Conservation (phyloP, 1,284 basidiomycete species). For the Pterulicium gracile region DNA sequence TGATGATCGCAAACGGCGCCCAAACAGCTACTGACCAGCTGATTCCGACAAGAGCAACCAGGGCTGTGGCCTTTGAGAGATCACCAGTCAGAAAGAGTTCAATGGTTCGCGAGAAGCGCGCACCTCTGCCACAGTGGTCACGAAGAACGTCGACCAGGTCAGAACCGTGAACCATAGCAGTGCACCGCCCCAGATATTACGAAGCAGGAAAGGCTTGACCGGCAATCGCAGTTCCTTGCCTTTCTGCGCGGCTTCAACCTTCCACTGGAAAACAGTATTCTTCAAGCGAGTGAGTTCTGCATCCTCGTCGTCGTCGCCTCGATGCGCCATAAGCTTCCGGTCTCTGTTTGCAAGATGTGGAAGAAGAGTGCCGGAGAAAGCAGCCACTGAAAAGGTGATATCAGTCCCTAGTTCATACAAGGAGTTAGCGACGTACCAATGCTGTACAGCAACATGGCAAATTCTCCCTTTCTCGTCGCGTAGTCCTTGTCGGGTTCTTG, state of each 20-base stretch:
- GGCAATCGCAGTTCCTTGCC: constrained; percentile 70
- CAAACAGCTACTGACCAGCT: constrained; percentile 95
- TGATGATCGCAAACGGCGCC: constrained; percentile 86
- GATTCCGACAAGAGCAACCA: constrained; percentile 80
- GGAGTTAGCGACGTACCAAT: too few species aligned
- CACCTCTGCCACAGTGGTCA: constrained; percentile 64
- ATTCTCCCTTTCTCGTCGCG: constrained; percentile 80
- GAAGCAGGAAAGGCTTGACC: constrained; percentile 77
- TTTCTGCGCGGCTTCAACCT: constrained; percentile 63
- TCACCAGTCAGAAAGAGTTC: constrained; percentile 5
- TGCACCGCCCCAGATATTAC: constrained; percentile 88
- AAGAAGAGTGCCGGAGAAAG: constrained; percentile 72
- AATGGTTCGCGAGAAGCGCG: constrained; percentile 10
- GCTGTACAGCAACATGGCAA: constrained; percentile 87
- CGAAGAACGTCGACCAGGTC: constrained; percentile 78
- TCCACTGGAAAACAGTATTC: constrained; percentile 70
- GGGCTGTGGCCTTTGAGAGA: constrained; percentile 55
- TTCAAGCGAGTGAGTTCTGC: constrained; percentile 59
- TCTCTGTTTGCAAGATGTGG: constrained; percentile 79
- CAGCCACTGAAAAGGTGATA: constrained; percentile 52
- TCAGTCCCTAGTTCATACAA: constrained; percentile 7
- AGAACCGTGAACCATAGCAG: constrained; percentile 69
- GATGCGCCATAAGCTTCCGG: constrained; percentile 59
- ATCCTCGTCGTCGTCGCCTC: constrained; percentile 63
- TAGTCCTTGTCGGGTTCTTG: constrained; percentile 67